Percentiles rank a stretch among this genome's conserved stretches.
phyloP scores from a whole-genome alignment of 768 basidiomycete species.

The Kwoniella dejecticola region DNA sequence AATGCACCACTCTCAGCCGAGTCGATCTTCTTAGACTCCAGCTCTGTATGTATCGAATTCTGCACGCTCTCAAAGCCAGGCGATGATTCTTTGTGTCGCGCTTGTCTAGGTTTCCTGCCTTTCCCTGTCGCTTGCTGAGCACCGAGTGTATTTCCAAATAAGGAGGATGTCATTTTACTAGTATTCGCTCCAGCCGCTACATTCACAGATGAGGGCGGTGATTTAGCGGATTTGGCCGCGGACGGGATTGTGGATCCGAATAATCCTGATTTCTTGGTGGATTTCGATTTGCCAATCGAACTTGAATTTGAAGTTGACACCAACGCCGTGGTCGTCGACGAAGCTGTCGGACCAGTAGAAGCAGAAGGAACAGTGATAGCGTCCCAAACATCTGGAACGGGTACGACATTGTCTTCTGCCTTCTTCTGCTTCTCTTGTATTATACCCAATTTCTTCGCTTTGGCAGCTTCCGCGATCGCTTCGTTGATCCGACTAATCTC shows the following conservation, averaged over 20 bases:
- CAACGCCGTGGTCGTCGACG: background rate
- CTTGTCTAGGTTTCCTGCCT: background rate
- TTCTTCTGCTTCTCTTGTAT: background rate
- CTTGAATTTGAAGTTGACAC: too few relatives aligned
- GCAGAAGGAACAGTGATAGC: constrained; percentile 22
- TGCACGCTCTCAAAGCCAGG: constrained; percentile 20
- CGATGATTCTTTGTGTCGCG: constrained; percentile 6
- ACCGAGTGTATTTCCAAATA: constrained; percentile 16
- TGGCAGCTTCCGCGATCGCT: constrained; percentile 16
- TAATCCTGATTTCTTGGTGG: constrained; percentile 47
- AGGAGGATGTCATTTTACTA: constrained; percentile 6
- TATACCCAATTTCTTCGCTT: background rate
- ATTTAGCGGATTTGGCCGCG: background rate
- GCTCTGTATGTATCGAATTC: constrained; percentile 12
- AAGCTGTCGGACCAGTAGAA: background rate
- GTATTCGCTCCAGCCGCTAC: background rate
- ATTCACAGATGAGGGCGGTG: constrained; percentile 3
- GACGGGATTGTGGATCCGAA: constrained; percentile 23
- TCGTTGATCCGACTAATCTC: constrained; percentile 57
- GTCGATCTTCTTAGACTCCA: background rate
- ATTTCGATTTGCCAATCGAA: constrained; percentile 14
- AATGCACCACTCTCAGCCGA: background rate
- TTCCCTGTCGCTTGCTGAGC: background rate
- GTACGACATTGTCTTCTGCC: background rate
- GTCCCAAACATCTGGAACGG: constrained; percentile 22